A percentile compares a stretch with the other conserved stretches of the same genome.
Evolutionary conservation across 1,284 basidiomycete species (phyloP).

Genomic region (Trametes polyzona): DNA sequence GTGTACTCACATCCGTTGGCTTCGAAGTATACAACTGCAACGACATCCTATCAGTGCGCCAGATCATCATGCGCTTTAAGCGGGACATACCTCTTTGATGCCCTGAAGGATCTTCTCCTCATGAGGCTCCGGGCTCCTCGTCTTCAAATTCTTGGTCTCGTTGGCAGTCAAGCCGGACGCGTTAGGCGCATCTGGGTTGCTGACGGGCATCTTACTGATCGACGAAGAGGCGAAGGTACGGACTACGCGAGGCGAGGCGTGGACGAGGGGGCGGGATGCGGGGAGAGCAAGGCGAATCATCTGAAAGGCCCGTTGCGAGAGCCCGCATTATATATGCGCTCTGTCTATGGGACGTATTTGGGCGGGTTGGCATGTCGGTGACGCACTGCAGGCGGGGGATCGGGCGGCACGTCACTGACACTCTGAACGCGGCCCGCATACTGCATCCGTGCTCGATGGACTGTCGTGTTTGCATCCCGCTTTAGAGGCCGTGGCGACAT

Average conservation of each 20-base stretch:
- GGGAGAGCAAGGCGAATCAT: constrained; percentile 16
- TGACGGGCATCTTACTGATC: constrained; percentile 35
- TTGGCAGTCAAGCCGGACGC: constrained; percentile 46
- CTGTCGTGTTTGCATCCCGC: too few species aligned
- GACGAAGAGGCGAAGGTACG: constrained; percentile 6
- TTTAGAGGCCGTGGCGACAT: too few species aligned
- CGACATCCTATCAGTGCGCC: neutral
- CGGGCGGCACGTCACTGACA: constrained; percentile 18
- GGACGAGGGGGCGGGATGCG: neutral
- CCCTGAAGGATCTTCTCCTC: constrained; percentile 45
- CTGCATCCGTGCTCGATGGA: constrained; percentile 9
- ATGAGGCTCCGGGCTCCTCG: constrained; percentile 40
- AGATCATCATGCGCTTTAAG: neutral
- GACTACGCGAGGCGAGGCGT: neutral
- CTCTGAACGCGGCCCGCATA: neutral
- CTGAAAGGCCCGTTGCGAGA: neutral
- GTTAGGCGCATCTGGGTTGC: constrained; percentile 36
- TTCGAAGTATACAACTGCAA: constrained; percentile 49
- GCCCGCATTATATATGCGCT: neutral
- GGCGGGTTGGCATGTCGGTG: constrained; percentile 5
- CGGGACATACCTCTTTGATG: constrained; percentile 42
- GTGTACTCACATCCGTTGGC: constrained; percentile 39
- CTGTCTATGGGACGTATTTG: neutral
- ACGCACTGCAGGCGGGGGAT: constrained; percentile 15
- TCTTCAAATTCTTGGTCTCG: constrained; percentile 43